A percentile compares a stretch with the other conserved stretches of the same genome.
These are phyloP conservation scores for Trametes punicea DNA, from an alignment of 768 basidiomycete genomes.

Conservation along the genomic window DNA sequence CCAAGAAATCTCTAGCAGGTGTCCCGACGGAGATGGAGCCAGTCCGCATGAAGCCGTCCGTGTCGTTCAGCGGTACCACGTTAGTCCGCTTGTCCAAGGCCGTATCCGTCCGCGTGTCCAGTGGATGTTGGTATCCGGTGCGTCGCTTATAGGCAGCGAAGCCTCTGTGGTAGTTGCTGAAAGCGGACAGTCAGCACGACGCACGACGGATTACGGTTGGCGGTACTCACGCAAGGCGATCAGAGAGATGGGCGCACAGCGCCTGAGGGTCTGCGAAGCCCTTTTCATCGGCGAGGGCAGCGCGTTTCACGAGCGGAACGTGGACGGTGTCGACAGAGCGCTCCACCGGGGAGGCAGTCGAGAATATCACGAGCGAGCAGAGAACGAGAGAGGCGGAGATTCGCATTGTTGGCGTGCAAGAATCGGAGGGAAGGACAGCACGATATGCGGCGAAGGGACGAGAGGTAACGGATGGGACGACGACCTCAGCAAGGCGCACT, in stretches of 20 bases:
- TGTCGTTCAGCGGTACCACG: conserved; percentile 34
- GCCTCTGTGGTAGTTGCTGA: conserved; percentile 43
- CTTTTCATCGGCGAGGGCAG: conserved; percentile 21
- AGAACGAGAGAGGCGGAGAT: neutral
- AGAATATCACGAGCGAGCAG: neutral
- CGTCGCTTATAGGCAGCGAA: conserved; percentile 44
- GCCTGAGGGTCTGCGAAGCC: conserved; percentile 27
- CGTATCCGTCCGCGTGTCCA: conserved; percentile 9
- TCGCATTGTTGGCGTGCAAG: neutral
- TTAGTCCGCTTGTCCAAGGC: conserved; percentile 30
- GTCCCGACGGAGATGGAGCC: conserved; percentile 47
- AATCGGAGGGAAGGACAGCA: neutral
- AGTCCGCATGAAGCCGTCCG: conserved; percentile 40
- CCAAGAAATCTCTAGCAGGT: conserved; percentile 41
- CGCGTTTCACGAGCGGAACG: conserved; percentile 32
- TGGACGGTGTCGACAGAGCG: conserved; percentile 10
- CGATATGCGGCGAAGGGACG: neutral
- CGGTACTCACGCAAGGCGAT: conserved; percentile 25
- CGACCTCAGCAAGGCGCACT: too few relatives aligned
- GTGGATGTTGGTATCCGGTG: conserved; percentile 40
- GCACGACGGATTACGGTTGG: too few relatives aligned
- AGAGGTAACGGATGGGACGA: too few relatives aligned
- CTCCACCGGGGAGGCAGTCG: conserved; percentile 12
- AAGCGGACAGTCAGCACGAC: too few relatives aligned
- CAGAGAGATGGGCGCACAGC: conserved; percentile 26